Conservation (phyloP, 2,329 filamentous ascomycete genomes). For the Hymenoscyphus infarciens region DNA sequence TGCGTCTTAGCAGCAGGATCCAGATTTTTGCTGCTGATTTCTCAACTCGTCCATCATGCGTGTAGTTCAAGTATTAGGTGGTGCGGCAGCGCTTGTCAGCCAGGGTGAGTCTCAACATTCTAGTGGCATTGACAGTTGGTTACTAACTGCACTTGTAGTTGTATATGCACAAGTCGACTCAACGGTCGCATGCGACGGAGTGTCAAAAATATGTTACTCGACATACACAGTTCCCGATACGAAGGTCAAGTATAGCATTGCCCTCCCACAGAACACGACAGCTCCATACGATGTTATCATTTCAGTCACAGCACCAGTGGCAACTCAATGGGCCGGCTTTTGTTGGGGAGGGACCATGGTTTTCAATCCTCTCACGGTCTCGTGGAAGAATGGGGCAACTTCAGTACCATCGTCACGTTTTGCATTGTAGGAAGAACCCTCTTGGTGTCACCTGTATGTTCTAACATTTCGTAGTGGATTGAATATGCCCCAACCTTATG, state of each 20-base stretch:
- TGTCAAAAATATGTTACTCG: constrained; percentile 20
- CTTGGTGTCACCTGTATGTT: neutral
- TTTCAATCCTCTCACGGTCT: constrained; percentile 20
- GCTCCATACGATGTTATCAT: constrained; percentile 20
- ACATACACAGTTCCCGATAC: constrained; percentile 13
- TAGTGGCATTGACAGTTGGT: neutral
- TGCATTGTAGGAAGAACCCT: constrained; percentile 14
- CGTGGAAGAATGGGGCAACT: constrained; percentile 18
- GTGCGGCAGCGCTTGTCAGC: constrained; percentile 10
- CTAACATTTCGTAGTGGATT: constrained; percentile 18
- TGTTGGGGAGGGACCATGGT: constrained; percentile 23
- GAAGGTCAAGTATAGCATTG: constrained; percentile 18
- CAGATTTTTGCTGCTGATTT: neutral
- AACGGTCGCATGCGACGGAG: constrained; percentile 15
- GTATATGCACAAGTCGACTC: constrained; percentile 18
- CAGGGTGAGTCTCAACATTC: constrained; percentile 4
- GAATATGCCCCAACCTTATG: constrained; percentile 19
- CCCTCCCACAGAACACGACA: constrained; percentile 16
- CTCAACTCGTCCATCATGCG: constrained; percentile 11
- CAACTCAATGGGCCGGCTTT: constrained; percentile 20
- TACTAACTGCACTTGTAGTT: neutral
- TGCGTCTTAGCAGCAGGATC: constrained; percentile 9
- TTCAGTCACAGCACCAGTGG: constrained; percentile 17
- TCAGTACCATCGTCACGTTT: constrained; percentile 17
- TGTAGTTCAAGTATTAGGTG: constrained; percentile 5